Percentiles rank a stretch among this genome's conserved stretches.
phyloP scores from a whole-genome alignment of 2,329 filamentous ascomycete species.

The Leptographium radiaticola region DNA sequence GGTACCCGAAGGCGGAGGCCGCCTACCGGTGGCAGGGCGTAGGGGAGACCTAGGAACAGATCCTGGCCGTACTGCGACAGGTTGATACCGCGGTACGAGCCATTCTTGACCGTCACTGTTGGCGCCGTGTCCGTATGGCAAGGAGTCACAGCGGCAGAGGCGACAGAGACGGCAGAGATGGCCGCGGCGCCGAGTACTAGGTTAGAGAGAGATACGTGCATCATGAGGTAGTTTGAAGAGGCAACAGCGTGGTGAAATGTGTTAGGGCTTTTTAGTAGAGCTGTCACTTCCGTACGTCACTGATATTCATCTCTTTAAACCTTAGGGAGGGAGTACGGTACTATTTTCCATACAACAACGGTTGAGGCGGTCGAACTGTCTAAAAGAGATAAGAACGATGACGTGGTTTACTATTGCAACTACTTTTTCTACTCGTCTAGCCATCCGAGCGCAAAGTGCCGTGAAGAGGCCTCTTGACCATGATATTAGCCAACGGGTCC shows the following conservation, averaged over 20 bases:
- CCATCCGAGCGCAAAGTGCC: neutral
- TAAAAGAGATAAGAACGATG: neutral
- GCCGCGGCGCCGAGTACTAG: neutral
- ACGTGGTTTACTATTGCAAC: neutral
- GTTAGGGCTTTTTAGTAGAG: no score
- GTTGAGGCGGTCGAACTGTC: no score
- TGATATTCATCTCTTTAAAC: no score
- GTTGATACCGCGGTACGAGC: slow-evolving; percentile 22
- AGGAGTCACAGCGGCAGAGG: no score
- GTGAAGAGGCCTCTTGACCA: neutral
- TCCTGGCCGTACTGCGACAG: slow-evolving; percentile 29
- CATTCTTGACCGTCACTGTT: slow-evolving; percentile 16
- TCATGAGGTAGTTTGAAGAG: neutral
- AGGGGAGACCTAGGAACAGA: slow-evolving; percentile 42
- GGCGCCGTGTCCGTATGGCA: neutral
- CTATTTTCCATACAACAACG: no score
- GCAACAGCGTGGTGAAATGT: neutral
- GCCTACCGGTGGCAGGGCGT: slow-evolving; percentile 25
- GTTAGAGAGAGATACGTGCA: neutral
- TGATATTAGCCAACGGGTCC: neutral
- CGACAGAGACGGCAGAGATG: no score
- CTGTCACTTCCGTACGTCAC: no score
- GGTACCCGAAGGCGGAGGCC: slow-evolving; percentile 17
- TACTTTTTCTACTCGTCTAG: neutral
- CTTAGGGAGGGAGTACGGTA: no score